Base-by-base conservation (phyloP, 2,329 filamentous ascomycete species). In the Davidsoniella eucalypti region DNA sequence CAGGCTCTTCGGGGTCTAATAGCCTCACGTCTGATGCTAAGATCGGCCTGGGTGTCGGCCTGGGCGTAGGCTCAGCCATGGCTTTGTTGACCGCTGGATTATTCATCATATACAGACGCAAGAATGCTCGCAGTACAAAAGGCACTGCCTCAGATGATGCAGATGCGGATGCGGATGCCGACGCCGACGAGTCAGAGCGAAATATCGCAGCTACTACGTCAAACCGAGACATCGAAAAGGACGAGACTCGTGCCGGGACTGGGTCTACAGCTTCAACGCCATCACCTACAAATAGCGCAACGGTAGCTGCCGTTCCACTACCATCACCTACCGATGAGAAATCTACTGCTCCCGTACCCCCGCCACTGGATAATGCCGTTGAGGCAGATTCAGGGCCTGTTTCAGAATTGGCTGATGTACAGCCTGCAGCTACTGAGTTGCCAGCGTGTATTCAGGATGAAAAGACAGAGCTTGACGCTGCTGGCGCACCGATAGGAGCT, bases 381-480 rank as follows among this genome's bases (percentile, higher is more conserved):
- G 40, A 50, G 33, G 40, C 47, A 18, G 47, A 43, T 38, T 17
- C 21, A 10, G 47, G 25, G 12, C 10, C 18, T n/a, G 12, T 50
- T 14, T 36, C 23, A 17, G 47, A 50, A 26, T 21, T 50, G 26
- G 17, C 40, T 14, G 40, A 44, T 38, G 25, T n/a, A 10, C 39
- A 37, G 17, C 47, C 40, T 3, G 49, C 44, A 12, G 49, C 44
- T 12, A 26, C 41, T 2, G 49, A 51, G 23, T 33, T 51, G 14
- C 49, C 49, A 5, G 49, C 33, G 5, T 16, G 16, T 9, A 46
- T 46, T 10, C 43, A 47, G 16, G 36, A 46, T 41, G 25, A 41
- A n/a, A 45, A 51, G 21, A 42, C 44, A 23, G 49, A 51, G 21
- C 38, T 51, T 14, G 43, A 51, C 17, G 43, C 49, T n/a, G 49